phyloP scores from a whole-genome alignment of 331 rosid genomes.

The Phaseolus coccineus region DNA sequence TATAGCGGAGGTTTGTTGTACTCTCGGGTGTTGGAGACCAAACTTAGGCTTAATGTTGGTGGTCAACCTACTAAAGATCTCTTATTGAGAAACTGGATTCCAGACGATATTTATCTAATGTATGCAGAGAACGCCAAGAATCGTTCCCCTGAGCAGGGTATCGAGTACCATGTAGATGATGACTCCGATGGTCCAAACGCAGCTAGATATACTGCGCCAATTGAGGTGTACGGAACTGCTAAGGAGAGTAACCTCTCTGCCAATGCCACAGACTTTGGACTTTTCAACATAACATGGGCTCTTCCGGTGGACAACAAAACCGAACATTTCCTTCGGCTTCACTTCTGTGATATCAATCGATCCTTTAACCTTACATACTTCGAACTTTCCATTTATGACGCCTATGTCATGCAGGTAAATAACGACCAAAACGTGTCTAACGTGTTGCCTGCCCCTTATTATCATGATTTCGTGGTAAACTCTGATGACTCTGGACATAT shows the following conservation, averaged over 20 bases:
- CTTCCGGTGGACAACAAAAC: slow-evolving; percentile 46
- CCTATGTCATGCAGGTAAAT: fast-evolving
- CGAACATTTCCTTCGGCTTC: slow-evolving; percentile 44
- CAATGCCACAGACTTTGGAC: neutral
- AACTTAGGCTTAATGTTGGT: slow-evolving; percentile 64
- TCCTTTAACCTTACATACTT: fast-evolving
- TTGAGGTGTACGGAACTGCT: slow-evolving; percentile 54
- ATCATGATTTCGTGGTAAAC: slow-evolving; percentile 42
- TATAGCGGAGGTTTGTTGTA: neutral
- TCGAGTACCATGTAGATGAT: neutral
- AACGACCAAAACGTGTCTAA: fast-evolving
- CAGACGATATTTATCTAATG: slow-evolving; percentile 40
- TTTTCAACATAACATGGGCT: slow-evolving; percentile 52
- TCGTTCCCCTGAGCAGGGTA: fast-evolving
- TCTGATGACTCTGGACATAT: slow-evolving; percentile 39
- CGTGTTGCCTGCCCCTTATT: slow-evolving; percentile 26
- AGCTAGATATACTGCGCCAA: slow-evolving; percentile 33
- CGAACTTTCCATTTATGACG: neutral
- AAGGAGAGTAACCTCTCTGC: neutral
- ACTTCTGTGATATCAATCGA: slow-evolving; percentile 26
- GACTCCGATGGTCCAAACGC: slow-evolving; percentile 1
- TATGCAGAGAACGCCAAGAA: neutral
- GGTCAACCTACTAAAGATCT: neutral
- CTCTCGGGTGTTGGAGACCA: slow-evolving; percentile 47
- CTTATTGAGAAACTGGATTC: slow-evolving; percentile 56